These are phyloP conservation scores for Curvularia sp. DNA, from an alignment of 2,329 filamentous ascomycete species.

Conservation along the genomic window DNA sequence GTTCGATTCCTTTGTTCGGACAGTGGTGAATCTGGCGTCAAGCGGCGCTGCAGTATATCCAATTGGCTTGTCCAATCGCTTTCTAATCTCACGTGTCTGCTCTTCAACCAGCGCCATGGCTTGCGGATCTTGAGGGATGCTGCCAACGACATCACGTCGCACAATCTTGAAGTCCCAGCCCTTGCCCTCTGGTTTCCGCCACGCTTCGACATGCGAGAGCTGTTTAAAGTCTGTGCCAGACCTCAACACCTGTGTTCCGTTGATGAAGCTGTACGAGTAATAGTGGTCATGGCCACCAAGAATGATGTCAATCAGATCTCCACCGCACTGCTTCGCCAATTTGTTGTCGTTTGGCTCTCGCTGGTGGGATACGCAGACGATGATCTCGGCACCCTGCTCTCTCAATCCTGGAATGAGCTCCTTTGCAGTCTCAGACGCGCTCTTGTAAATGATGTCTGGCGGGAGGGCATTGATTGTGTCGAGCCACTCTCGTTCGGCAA, in stretches of 20 bases:
- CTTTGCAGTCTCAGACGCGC: conserved; percentile 75
- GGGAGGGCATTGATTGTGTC: conserved; percentile 87
- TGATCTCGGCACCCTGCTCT: conserved; percentile 78
- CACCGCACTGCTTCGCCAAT: conserved; percentile 73
- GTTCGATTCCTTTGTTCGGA: conserved; percentile 79
- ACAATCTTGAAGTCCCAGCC: conserved; percentile 82
- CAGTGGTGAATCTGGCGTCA: conserved; percentile 85
- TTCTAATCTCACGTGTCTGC: conserved; percentile 74
- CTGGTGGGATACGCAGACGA: conserved; percentile 84
- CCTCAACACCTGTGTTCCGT: conserved; percentile 81
- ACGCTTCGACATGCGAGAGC: conserved; percentile 83
- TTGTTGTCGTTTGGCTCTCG: conserved; percentile 90
- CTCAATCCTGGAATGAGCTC: conserved; percentile 76
- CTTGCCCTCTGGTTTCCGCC: conserved; percentile 60
- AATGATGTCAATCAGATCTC: conserved; percentile 81
- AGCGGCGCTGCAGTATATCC: conserved; percentile 81
- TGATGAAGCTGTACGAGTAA: conserved; percentile 78
- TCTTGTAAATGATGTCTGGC: conserved; percentile 81
- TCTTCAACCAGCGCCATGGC: conserved; percentile 69
- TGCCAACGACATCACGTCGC: conserved; percentile 74
- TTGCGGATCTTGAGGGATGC: conserved; percentile 68
- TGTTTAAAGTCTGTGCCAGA: conserved; percentile 94
- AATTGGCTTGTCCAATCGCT: conserved; percentile 80
- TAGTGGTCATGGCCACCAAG: conserved; percentile 91
- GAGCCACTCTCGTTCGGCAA: conserved; percentile 88